These are phyloP conservation scores for Hypoxylon trugodes DNA, from an alignment of 495 filamentous ascomycete species.

Conservation along the genomic window DNA sequence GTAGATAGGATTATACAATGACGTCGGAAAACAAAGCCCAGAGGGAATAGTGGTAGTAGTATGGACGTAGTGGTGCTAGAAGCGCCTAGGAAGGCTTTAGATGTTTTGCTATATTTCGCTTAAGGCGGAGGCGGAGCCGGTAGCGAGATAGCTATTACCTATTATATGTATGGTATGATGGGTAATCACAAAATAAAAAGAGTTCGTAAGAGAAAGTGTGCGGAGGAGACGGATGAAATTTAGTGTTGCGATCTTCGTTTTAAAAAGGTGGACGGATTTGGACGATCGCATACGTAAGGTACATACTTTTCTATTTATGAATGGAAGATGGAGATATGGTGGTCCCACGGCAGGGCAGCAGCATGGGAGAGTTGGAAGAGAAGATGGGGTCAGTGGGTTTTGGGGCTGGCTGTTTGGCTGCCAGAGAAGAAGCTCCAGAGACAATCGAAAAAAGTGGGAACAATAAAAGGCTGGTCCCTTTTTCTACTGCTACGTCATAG, in stretches of 20 bases:
- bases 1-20: slow-evolving; percentile 6
- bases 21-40: background rate
- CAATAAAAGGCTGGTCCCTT: slow-evolving; percentile 25
- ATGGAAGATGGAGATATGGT: slow-evolving; percentile 15
- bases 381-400: background rate
- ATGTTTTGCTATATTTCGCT: background rate
- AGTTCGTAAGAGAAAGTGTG: background rate
- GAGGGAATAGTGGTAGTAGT: background rate
- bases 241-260: slow-evolving; percentile 22
- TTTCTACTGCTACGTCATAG: slow-evolving; percentile 32
- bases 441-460: slow-evolving; percentile 21
- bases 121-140: slow-evolving; percentile 3
- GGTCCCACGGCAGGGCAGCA: background rate
- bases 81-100: background rate
- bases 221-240: slow-evolving; percentile 16
- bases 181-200: background rate
- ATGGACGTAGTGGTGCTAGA: background rate
- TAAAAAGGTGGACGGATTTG: slow-evolving; percentile 32
- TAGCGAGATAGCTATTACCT: slow-evolving; percentile 9
- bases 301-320: slow-evolving; percentile 23
- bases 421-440: slow-evolving; percentile 11
- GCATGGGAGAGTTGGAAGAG: background rate
- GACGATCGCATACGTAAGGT: slow-evolving; percentile 36
- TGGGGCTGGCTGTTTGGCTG: background rate
- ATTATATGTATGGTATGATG: slow-evolving; percentile 1